A percentile compares a stretch with the other conserved stretches of the same genome.
Conservation (phyloP, 2,329 filamentous ascomycete species). For the Helotiales sp. region DNA sequence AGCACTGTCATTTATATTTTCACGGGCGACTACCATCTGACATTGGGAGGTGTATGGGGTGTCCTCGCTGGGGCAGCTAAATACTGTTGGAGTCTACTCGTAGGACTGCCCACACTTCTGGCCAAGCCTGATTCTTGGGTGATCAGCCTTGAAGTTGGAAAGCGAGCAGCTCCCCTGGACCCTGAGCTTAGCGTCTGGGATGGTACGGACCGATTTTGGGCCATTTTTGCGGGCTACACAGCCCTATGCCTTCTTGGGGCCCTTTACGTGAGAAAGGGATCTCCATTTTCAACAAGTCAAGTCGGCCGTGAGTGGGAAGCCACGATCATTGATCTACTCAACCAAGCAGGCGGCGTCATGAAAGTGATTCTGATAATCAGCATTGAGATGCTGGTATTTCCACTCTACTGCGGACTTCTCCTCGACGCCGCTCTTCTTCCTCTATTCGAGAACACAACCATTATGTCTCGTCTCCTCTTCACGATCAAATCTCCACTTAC, state of each 20-base stretch:
- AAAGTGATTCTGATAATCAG: conserved; percentile 98
- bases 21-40: conserved; percentile 49
- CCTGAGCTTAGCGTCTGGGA: conserved; percentile 71
- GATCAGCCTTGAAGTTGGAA: conserved; percentile 56
- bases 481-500: conserved; percentile 81
- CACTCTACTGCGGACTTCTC: conserved; percentile 90
- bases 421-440: conserved; percentile 88
- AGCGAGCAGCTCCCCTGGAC: conserved; percentile 49
- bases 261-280: conserved; percentile 77
- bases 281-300: conserved; percentile 65
- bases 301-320: conserved; percentile 72
- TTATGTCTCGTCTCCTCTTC: conserved; percentile 79
- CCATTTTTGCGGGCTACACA: conserved; percentile 80
- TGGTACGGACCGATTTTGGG: conserved; percentile 66
- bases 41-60: conserved; percentile 11
- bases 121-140: conserved; percentile 61
- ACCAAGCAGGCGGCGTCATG: conserved; percentile 94
- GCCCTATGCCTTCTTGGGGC: conserved; percentile 76
- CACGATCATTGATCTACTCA: conserved; percentile 78
- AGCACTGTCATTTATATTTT: conserved; percentile 51
- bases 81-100: conserved; percentile 32
- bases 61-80: conserved; percentile 17
- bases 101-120: conserved; percentile 45
- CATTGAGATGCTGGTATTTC: conserved; percentile 98
- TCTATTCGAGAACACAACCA: conserved; percentile 80